Evolutionary conservation across 73 alveolate species (phyloP).

Genomic region (Symbiodinium natans): DNA sequence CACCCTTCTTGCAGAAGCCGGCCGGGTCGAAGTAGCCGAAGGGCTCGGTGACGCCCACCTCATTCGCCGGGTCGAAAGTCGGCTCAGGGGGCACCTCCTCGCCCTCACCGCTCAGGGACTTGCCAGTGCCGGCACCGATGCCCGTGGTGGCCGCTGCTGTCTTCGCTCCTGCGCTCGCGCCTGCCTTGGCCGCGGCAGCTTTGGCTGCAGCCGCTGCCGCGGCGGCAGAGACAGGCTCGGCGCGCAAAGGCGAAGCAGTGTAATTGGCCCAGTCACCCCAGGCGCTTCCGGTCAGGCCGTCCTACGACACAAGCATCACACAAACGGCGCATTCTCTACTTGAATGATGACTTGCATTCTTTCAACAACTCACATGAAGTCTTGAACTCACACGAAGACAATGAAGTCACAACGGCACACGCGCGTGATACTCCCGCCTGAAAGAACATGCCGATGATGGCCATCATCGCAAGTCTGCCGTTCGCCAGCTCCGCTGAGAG

Average conservation of each 20-base stretch:
- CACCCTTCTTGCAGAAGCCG: background rate
- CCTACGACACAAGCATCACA: too few species aligned
- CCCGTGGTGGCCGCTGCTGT: background rate
- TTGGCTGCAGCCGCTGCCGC: background rate
- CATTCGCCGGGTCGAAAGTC: background rate
- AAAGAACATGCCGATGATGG: too few species aligned
- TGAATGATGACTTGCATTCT: too few species aligned
- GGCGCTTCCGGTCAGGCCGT: background rate
- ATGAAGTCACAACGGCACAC: too few species aligned
- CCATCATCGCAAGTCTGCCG: too few species aligned
- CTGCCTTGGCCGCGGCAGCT: background rate
- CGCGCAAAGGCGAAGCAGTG: background rate
- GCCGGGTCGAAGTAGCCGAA: constrained; percentile 3
- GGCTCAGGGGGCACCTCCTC: background rate
- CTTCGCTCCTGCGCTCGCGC: background rate
- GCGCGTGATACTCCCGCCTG: too few species aligned
- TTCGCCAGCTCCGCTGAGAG: too few species aligned
- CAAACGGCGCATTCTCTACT: too few species aligned
- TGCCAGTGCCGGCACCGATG: background rate
- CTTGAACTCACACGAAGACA: too few species aligned
- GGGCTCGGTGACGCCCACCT: constrained; percentile 9
- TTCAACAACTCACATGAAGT: too few species aligned
- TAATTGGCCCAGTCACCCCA: background rate
- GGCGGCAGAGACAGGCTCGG: background rate
- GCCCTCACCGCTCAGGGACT: background rate